Percentiles rank a stretch among this genome's conserved stretches.
Conservation (phyloP, 2,329 filamentous ascomycete genomes). For the Talaromyces sp. region DNA sequence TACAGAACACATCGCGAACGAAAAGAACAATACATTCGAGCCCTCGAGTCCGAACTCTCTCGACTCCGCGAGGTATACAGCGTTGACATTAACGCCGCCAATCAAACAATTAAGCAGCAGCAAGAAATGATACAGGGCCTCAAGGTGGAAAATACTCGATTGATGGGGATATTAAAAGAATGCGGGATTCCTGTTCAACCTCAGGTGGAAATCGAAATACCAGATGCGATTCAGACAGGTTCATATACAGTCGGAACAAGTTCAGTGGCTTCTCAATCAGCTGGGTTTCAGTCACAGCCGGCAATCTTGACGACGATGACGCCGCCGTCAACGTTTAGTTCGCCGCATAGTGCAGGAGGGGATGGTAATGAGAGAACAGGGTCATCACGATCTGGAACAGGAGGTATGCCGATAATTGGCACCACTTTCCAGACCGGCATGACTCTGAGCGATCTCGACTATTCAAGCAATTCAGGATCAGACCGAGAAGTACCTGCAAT, state of each 20-base stretch:
- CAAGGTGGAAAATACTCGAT: constrained; percentile 70
- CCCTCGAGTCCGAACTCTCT: constrained; percentile 84
- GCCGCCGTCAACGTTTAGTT: constrained; percentile 29
- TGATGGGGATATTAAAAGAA: constrained; percentile 58
- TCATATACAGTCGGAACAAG: constrained; percentile 26
- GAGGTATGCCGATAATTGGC: constrained; percentile 13
- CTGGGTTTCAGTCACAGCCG: constrained; percentile 16
- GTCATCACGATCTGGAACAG: constrained; percentile 20
- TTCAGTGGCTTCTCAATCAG: constrained; percentile 30
- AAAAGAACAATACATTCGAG: constrained; percentile 93
- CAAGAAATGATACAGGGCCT: constrained; percentile 69
- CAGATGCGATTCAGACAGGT: constrained; percentile 32
- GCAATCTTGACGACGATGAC: constrained; percentile 30
- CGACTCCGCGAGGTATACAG: constrained; percentile 70
- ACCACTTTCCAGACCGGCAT: constrained; percentile 4
- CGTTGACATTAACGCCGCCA: constrained; percentile 60
- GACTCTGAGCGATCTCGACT: constrained; percentile 12
- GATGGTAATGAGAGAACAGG: constrained; percentile 25
- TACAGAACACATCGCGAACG: constrained; percentile 87
- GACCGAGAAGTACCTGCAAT: not conserved
- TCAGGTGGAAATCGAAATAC: constrained; percentile 20
- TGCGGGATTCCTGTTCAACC: constrained; percentile 56
- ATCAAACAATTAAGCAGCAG: constrained; percentile 52
- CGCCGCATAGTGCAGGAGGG: constrained; percentile 26
- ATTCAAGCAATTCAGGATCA: constrained; percentile 4